Evolutionary conservation across 2,329 filamentous ascomycete species (phyloP), one percentile per base, ranked within the genome.

Genomic region (Alternaria ventricosa): DNA sequence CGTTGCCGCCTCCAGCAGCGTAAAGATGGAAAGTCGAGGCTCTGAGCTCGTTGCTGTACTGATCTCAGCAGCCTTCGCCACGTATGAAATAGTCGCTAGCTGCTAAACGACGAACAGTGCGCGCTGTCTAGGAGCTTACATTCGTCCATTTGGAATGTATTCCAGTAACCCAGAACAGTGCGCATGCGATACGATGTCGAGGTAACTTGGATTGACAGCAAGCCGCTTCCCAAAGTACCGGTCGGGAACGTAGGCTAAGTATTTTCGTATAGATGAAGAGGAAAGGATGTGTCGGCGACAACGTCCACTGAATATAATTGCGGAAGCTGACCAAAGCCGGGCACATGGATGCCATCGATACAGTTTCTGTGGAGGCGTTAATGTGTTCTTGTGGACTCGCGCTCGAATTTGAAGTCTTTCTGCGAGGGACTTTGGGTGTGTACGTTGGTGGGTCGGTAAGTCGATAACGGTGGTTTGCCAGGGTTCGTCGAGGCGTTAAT

Each of bases 1-100:
- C 20, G 58, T 55, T 6, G 68, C 63, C 4, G 66, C 41, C 28
- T 70, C 64, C 9, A 75, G 44, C 3, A 56, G 51, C 9, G 63
- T 65, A 3, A 71, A 41, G 4, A 61, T 51, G 6, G 68, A 53
- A 45, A 69, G 70, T 30, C n/a, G 47, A 30, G 7, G 36, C 36
- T 41, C n/a, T 18, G 36, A 10, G 36, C 2, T 8, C n/a, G 36
- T 41, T 18, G 36, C 36, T 41, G 36, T 18, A 9, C n/a, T 41
- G n/a, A 41, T 41, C 36, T 18, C 36, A 41, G 33, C 15, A 36
- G 33, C 28, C 0, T 20, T 33, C 1, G 47, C 47, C 13, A 27
- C 27, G 4, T 22, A 11, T 0, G 30, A 3, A 12, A 33, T 51
- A 11, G 20, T 27, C 1, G 9, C 11, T 7, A 15, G 7, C 27